Percentiles rank a stretch among this genome's conserved stretches.
Conservation (phyloP, 768 basidiomycete species). For the Mycena kentingensis region DNA sequence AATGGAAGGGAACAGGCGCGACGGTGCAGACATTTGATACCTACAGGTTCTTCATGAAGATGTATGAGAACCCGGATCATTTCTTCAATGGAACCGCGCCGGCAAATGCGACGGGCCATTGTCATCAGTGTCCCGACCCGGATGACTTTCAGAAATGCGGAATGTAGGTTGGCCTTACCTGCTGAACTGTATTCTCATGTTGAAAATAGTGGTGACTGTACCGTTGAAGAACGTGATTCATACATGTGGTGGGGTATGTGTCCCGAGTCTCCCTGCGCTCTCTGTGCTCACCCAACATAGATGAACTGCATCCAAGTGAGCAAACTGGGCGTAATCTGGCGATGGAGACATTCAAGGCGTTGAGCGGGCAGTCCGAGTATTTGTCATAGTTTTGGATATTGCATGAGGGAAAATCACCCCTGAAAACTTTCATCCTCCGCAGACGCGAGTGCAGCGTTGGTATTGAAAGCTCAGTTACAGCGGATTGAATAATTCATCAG, state of each 20-base stretch:
- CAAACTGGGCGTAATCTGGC: conserved; percentile 26
- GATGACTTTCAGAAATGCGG: conserved; percentile 17
- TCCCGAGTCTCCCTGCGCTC: background rate
- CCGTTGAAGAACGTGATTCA: conserved; percentile 21
- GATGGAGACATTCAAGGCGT: conserved; percentile 13
- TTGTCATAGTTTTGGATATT: background rate
- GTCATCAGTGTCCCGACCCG: conserved; percentile 27
- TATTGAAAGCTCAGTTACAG: too few species aligned
- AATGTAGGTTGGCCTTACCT: conserved; percentile 4
- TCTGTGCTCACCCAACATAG: background rate
- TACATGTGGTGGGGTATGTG: conserved; percentile 25
- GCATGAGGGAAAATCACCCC: too few species aligned
- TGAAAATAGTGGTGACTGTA: conserved; percentile 27
- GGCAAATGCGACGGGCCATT: conserved; percentile 25
- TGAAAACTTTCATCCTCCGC: too few species aligned
- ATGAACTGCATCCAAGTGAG: conserved; percentile 20
- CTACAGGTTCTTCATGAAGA: conserved; percentile 24
- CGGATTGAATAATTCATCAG: too few species aligned
- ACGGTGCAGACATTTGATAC: conserved; percentile 24
- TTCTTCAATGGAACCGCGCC: conserved; percentile 29
- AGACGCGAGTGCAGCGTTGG: too few species aligned
- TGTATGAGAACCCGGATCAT: conserved; percentile 22
- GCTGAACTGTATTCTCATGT: conserved; percentile 4
- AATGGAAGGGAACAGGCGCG: conserved; percentile 19
- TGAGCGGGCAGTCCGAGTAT: conserved; percentile 16